phyloP scores from a whole-genome alignment of 768 basidiomycete species.

The Podaxis sp. region DNA sequence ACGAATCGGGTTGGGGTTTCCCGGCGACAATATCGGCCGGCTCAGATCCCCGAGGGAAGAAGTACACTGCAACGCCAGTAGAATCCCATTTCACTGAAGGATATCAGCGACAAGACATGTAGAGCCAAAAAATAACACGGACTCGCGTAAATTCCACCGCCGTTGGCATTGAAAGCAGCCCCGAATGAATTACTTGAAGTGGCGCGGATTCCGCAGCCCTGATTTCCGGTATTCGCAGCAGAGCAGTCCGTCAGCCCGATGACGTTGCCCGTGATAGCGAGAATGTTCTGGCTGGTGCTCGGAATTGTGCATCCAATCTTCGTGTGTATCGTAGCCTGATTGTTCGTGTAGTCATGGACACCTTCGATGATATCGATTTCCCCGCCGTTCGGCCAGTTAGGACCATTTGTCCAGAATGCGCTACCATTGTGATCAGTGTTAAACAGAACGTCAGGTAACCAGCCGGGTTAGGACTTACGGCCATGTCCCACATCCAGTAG shows the following conservation, averaged over 20 bases:
- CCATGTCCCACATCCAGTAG: slow-evolving; percentile 88
- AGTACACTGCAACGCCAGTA: slow-evolving; percentile 76
- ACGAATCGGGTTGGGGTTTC: slow-evolving; percentile 70
- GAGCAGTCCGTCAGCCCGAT: slow-evolving; percentile 74
- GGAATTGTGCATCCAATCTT: slow-evolving; percentile 66
- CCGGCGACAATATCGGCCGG: slow-evolving; percentile 76
- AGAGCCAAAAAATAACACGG: slow-evolving; percentile 32
- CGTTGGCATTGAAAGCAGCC: slow-evolving; percentile 79
- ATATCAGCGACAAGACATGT: slow-evolving; percentile 9
- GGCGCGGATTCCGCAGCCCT: slow-evolving; percentile 81
- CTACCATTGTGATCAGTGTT: slow-evolving; percentile 23
- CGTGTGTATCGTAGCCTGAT: slow-evolving; percentile 84
- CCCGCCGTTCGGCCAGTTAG: slow-evolving; percentile 63
- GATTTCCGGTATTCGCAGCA: slow-evolving; percentile 65
- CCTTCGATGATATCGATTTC: slow-evolving; percentile 89
- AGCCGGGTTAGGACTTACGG: slow-evolving; percentile 43
- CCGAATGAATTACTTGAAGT: slow-evolving; percentile 68
- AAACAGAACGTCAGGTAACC: slow-evolving; percentile 1
- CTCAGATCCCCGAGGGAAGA: slow-evolving; percentile 73
- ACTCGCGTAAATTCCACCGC: slow-evolving; percentile 92
- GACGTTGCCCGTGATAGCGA: slow-evolving; percentile 63
- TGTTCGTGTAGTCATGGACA: slow-evolving; percentile 75
- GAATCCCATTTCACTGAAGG: slow-evolving; percentile 73
- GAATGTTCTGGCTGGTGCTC: slow-evolving; percentile 40
- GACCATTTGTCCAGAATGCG: slow-evolving; percentile 54